phyloP scores from a whole-genome alignment of 306 rosid species.

The Vigna unguiculata region DNA sequence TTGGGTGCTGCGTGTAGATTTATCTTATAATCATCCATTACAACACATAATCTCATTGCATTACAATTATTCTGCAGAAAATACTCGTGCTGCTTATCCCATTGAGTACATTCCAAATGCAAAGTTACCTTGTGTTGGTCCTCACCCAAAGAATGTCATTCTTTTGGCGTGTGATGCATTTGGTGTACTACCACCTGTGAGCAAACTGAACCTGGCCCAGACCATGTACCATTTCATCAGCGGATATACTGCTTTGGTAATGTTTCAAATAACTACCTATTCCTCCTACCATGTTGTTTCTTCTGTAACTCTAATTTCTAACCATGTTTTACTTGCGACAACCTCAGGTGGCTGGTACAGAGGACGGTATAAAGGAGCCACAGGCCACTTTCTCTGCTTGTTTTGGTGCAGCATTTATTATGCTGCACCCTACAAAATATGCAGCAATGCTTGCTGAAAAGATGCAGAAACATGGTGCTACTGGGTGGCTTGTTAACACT shows the following conservation, averaged over 20 bases:
- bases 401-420: slow-evolving; percentile 93
- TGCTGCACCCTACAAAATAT: slow-evolving; percentile 90
- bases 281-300: background rate
- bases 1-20: slow-evolving; percentile 8
- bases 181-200: slow-evolving; percentile 94
- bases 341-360: slow-evolving; percentile 88
- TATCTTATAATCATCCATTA: slow-evolving; percentile 17
- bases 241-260: slow-evolving; percentile 94
- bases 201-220: slow-evolving; percentile 86
- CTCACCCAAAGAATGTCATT: slow-evolving; percentile 89
- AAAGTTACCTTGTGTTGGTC: slow-evolving; percentile 87
- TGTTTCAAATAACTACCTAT: slow-evolving; percentile 14
- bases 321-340: background rate
- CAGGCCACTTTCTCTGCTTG: slow-evolving; percentile 96
- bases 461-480: slow-evolving; percentile 89
- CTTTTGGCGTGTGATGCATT: slow-evolving; percentile 94
- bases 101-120: slow-evolving; percentile 96
- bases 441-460: slow-evolving; percentile 95
- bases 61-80: slow-evolving; percentile 56
- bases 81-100: slow-evolving; percentile 92
- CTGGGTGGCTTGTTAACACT: slow-evolving; percentile 97
- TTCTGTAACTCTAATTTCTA: background rate
- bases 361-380: slow-evolving; percentile 95
- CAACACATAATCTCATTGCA: background rate
- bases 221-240: slow-evolving; percentile 98